These are phyloP conservation scores for Lentinula aciculospora DNA, from an alignment of 768 basidiomycete genomes.

Conservation along the genomic window DNA sequence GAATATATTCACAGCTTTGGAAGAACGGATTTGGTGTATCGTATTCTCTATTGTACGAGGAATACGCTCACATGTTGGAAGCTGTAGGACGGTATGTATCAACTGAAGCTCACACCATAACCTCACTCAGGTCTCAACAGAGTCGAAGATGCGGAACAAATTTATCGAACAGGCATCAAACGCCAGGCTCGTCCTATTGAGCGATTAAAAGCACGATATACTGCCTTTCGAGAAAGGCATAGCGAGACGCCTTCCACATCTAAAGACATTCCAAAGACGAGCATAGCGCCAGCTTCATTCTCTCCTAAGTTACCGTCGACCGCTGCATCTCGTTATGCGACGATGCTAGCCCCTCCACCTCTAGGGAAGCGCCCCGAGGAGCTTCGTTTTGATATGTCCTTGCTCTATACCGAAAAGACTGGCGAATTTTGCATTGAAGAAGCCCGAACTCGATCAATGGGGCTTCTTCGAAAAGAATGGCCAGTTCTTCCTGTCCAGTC, in stretches of 20 bases:
- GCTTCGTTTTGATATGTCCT: constrained; percentile 57
- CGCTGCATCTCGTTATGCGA: constrained; percentile 54
- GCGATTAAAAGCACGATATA: constrained; percentile 74
- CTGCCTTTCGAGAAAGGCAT: constrained; percentile 65
- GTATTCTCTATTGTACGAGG: constrained; percentile 83
- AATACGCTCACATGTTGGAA: constrained; percentile 82
- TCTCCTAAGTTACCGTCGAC: constrained; percentile 29
- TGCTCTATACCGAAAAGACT: constrained; percentile 71
- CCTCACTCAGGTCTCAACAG: constrained; percentile 34
- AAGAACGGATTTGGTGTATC: constrained; percentile 70
- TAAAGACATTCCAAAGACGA: constrained; percentile 22
- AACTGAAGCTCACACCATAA: not conserved
- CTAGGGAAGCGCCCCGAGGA: constrained; percentile 72
- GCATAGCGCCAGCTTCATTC: constrained; percentile 17
- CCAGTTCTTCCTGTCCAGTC: constrained; percentile 51
- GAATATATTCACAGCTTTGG: constrained; percentile 68
- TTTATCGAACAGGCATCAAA: constrained; percentile 79
- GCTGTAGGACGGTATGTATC: constrained; percentile 63
- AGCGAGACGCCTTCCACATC: constrained; percentile 21
- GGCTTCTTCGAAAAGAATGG: constrained; percentile 83
- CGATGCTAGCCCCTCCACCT: constrained; percentile 65
- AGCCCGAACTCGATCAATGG: constrained; percentile 75
- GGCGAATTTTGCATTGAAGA: constrained; percentile 85
- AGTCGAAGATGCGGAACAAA: constrained; percentile 67
- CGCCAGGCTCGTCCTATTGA: constrained; percentile 79